These are phyloP conservation scores for Eucalyptus tenuipes DNA, from an alignment of 345 rosid species.

Conservation along the genomic window DNA sequence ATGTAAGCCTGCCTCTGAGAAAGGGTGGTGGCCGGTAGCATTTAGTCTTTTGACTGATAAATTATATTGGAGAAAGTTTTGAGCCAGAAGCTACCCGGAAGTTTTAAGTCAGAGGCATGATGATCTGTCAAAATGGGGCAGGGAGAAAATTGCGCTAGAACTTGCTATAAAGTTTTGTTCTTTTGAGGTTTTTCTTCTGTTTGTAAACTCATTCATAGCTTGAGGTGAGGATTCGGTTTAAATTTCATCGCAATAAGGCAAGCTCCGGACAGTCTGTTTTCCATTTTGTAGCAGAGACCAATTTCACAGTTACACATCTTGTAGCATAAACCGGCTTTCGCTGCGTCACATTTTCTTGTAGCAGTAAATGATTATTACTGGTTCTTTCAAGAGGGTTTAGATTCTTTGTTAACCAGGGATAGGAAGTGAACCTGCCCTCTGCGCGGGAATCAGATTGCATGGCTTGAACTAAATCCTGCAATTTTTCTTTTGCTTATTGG, in stretches of 20 bases:
- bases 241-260: not conserved
- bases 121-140: not conserved
- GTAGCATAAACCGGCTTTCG: not conserved
- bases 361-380: not conserved
- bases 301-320: not conserved
- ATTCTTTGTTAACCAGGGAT: not conserved
- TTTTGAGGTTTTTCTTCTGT: not conserved
- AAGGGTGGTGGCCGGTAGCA: constrained; percentile 8
- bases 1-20: constrained; percentile 37
- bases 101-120: not conserved
- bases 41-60: not conserved
- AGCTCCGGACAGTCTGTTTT: not conserved
- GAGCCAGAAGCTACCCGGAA: not conserved
- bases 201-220: not conserved
- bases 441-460: not conserved
- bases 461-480: not conserved
- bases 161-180: not conserved
- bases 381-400: not conserved
- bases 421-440: not conserved
- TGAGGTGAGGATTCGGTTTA: not conserved
- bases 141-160: not conserved
- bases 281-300: not conserved
- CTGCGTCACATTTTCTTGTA: not conserved
- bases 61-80: not conserved
- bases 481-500: not conserved